These are phyloP conservation scores for Aphanomyces astaci DNA, from an alignment of 352 stramenopile genomes.

Conservation along the genomic window DNA sequence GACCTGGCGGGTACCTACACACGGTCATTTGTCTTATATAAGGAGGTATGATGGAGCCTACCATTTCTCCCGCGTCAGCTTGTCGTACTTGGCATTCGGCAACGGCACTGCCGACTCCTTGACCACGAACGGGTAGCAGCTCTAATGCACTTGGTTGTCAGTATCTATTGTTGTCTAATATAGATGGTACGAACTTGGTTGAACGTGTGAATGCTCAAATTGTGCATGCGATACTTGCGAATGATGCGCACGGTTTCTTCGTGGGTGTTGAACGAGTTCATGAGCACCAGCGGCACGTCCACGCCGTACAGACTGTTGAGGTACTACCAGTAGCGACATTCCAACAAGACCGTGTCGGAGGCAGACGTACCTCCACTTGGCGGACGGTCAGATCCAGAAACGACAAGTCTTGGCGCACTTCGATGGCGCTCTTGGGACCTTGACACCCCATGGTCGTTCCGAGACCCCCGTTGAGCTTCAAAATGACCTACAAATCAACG, in stretches of 20 bases:
- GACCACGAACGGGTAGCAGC: constrained; percentile 87
- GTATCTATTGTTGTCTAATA: background rate
- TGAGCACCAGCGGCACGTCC: constrained; percentile 98
- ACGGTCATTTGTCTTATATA: background rate
- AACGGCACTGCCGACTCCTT: constrained; percentile 87
- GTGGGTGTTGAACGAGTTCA: constrained; percentile 99
- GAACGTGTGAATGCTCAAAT: constrained; percentile 93
- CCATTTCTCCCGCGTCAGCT: constrained; percentile 69
- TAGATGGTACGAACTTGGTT: constrained; percentile 45
- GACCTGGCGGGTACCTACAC: constrained; percentile 92
- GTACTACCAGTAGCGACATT: constrained; percentile 46
- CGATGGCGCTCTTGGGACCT: constrained; percentile 89
- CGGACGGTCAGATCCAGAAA: constrained; percentile 99
- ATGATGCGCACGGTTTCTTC: constrained; percentile 97
- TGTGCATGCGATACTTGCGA: constrained; percentile 95
- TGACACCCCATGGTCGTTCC: constrained; percentile 96
- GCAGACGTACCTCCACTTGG: constrained; percentile 86
- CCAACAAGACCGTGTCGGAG: background rate
- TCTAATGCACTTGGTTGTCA: constrained; percentile 31
- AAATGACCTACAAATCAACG: constrained; percentile 64
- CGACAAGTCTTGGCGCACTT: constrained; percentile 88
- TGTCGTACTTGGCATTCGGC: constrained; percentile 80
- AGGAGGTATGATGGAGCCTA: background rate
- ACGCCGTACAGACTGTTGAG: constrained; percentile 88
- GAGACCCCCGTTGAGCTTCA: constrained; percentile 99